Percentiles rank a stretch among this genome's conserved stretches.
These are phyloP conservation scores for Camillea tinctor DNA, from an alignment of 2,329 filamentous ascomycete species.

Conservation along the genomic window DNA sequence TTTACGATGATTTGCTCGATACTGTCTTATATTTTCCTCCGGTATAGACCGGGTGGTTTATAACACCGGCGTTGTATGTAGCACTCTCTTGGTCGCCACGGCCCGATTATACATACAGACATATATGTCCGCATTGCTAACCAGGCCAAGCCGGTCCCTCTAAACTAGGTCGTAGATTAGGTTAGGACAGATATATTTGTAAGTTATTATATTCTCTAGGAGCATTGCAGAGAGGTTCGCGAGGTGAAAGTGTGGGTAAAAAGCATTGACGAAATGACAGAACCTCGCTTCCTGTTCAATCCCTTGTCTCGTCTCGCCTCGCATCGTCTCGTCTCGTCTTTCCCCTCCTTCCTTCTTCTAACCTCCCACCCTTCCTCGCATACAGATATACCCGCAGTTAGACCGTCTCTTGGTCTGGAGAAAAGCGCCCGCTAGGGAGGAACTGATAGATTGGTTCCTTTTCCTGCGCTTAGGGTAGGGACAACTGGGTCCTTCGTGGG, in stretches of 20 bases:
- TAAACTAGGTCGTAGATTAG: neutral
- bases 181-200: neutral
- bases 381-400: too few species aligned
- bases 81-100: too few species aligned
- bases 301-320: too few species aligned
- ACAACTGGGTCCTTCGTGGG: too few species aligned
- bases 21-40: neutral
- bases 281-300: neutral
- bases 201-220: neutral
- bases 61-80: neutral
- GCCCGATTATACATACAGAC: neutral
- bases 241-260: neutral
- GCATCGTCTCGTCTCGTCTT: too few species aligned
- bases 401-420: too few species aligned
- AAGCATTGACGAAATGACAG: neutral
- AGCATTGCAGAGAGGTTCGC: neutral
- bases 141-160: neutral
- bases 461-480: too few species aligned
- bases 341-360: too few species aligned
- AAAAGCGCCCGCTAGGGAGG: too few species aligned
- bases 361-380: too few species aligned
- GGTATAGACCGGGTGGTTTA: neutral
- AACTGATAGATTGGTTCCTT: too few species aligned
- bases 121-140: neutral
- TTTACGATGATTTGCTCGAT: too few species aligned